phyloP scores from a whole-genome alignment of 768 basidiomycete species.

The Atractiella rhizophila region DNA sequence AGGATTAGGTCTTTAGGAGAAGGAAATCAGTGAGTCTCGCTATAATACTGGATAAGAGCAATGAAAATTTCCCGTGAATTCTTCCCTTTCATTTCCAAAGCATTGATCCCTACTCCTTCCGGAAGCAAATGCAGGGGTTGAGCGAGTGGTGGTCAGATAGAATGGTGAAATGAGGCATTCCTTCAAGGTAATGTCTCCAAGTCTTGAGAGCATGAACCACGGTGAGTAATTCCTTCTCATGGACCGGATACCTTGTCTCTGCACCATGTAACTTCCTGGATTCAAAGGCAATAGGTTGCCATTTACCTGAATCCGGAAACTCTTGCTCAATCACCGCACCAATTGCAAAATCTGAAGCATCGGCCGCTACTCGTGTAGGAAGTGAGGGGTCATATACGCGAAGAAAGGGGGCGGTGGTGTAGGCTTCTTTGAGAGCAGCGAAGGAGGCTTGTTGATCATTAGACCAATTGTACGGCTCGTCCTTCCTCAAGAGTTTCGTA shows the following conservation, averaged over 20 bases:
- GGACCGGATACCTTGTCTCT: conserved; percentile 29
- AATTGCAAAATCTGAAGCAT: conserved; percentile 19
- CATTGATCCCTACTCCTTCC: no score
- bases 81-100: no score
- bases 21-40: no score
- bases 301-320: conserved; percentile 10
- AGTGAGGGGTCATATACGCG: conserved; percentile 5
- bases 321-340: conserved; percentile 19
- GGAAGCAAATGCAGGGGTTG: no score
- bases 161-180: conserved; percentile 16
- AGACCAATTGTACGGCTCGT: neutral
- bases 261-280: conserved; percentile 14
- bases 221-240: conserved; percentile 31
- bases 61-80: no score
- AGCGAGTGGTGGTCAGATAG: conserved; percentile 15
- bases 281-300: conserved; percentile 22
- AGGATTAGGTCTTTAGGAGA: no score
- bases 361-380: conserved; percentile 11
- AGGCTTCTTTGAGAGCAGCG: conserved; percentile 2
- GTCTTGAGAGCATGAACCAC: conserved; percentile 23
- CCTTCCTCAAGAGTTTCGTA: conserved; percentile 12
- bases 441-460: conserved; percentile 4
- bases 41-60: no score
- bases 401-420: conserved; percentile 5
- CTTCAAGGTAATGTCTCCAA: conserved; percentile 22